Evolutionary conservation across 495 filamentous ascomycete genomes (phyloP), one percentile per base, ranked within the genome.

Genomic region (Talaromyces wortmannii): DNA sequence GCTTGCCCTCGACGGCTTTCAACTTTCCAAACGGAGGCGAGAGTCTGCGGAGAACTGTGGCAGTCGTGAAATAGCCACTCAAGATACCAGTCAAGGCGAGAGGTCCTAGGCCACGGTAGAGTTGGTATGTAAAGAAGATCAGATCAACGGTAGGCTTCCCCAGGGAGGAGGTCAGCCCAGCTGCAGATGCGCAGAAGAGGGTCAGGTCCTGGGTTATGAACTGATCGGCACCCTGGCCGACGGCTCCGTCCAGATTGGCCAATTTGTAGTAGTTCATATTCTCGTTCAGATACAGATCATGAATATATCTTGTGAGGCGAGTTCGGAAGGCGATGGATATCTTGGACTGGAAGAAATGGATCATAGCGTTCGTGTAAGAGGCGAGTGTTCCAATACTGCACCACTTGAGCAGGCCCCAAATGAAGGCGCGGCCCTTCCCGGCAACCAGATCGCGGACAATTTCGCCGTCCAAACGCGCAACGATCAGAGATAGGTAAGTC

Each of bases 131-230:
- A 76, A 99, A 97, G 30, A 97, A 92, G 53, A 89, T 88, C 6
- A 97, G 80, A 68, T 99, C 95, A 17, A 97, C 88, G 60, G 97
- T 82, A 0, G 95, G 95, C 67, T 99, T 99, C 0, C 95, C 95
- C 44, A 99, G 81, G 0, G 91, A 96, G 2, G 92, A 97, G 70
- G 97, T 97, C 1, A 99, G 70, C 30, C 89, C 84, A n/a, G 95
- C 92, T 11, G 95, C 92, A 12, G 91, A 86, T 36, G 86, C 84
- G 62, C 95, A 97, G 76, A 99, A 97, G 10, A 95, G 75, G 0
- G 94, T 96, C 5, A 99, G 80, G 69, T 99, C 95, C 63, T 97
- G 92, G 0, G 92, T 97, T 67, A 99, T 97, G 70, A 92, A 99
- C 64, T 97, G 95, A 68, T 99, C 95, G 16, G 91, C 87, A 6